Base-by-base conservation (phyloP, 2,329 filamentous ascomycete species). In the Diplodia mutila region DNA sequence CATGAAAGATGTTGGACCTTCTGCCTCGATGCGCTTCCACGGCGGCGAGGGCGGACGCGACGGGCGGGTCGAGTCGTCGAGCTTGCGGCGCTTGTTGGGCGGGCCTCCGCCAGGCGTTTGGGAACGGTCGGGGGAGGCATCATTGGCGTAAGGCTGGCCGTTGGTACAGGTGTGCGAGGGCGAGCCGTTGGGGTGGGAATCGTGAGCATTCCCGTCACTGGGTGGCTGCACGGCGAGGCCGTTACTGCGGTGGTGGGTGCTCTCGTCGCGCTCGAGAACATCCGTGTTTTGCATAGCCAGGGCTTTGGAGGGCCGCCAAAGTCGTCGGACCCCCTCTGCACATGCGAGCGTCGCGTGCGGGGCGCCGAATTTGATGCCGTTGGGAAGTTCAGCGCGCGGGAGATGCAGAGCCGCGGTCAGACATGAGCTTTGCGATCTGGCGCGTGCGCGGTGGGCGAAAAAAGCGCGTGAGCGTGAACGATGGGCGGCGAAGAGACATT, bases 1-100 rank as follows among this genome's bases (percentile, higher is more conserved):
- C 54, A 91, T 86, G 76, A 96, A 94, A 0, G 91, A 91, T 3
- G 94, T 95, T 25, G 95, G 95, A 0, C 95, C 95, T 32, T 97
- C 91, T 49, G 91, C 92, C 68, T 86, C 86, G 70, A 91, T 86
- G 75, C 89, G 92, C 82, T 95, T 98, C 95, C 95, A 99, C 25
- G 95, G 95, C 71, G 95, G 95, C 70, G 94, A 98, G 69, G 86
- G 84, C 65, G 83, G 81, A 80, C 83, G 79, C 69, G 82, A 77
- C 68, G 79, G 70, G 66, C 63, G 34, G 14, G 73, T 71, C 4
- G 78, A 76, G 70, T 80, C 77, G 51, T 78, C 77, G 42, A 82
- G 77, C 76, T 88, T 88, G 70, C 88, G 89, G 76, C 90, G 87
- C 79, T 93, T 93, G 18, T 83, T 78, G 29, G 78, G 75, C 34